These are phyloP conservation scores for Ensete ventricosum DNA, from an alignment of 176 grass and related monocot genomes.

Conservation along the genomic window DNA sequence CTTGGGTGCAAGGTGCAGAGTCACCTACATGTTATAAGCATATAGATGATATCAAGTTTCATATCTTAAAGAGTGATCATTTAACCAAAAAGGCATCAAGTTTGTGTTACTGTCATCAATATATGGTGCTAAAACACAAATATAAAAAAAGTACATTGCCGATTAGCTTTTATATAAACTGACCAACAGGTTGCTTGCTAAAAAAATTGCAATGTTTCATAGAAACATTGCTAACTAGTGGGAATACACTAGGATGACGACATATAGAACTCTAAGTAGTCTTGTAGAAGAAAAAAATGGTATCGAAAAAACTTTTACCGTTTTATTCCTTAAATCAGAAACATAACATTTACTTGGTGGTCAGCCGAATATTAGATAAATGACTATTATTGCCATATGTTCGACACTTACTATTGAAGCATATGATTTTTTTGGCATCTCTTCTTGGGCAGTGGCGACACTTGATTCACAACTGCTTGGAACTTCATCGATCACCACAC, in stretches of 20 bases:
- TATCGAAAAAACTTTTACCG: neutral
- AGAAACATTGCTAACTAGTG: no score
- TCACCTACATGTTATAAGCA: no score
- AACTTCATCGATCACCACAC: conserved; percentile 54
- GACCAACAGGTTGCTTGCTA: no score
- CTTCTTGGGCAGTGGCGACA: conserved; percentile 23
- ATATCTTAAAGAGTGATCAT: no score
- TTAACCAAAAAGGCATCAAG: no score
- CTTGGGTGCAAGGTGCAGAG: no score
- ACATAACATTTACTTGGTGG: neutral
- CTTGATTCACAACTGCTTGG: conserved; percentile 28
- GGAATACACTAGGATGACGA: neutral
- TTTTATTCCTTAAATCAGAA: neutral
- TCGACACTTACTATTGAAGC: conserved; percentile 77
- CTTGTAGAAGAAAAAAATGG: neutral
- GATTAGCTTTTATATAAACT: no score
- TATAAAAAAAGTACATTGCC: no score
- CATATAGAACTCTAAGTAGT: neutral
- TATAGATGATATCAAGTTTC: no score
- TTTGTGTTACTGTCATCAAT: no score
- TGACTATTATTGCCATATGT: neutral
- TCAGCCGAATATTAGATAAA: neutral
- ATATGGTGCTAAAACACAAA: no score
- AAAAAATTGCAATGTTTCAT: no score
- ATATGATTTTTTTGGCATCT: conserved; percentile 74